phyloP scores from a whole-genome alignment of 495 filamentous ascomycete species.

The Sphaerosporella brunnea region DNA sequence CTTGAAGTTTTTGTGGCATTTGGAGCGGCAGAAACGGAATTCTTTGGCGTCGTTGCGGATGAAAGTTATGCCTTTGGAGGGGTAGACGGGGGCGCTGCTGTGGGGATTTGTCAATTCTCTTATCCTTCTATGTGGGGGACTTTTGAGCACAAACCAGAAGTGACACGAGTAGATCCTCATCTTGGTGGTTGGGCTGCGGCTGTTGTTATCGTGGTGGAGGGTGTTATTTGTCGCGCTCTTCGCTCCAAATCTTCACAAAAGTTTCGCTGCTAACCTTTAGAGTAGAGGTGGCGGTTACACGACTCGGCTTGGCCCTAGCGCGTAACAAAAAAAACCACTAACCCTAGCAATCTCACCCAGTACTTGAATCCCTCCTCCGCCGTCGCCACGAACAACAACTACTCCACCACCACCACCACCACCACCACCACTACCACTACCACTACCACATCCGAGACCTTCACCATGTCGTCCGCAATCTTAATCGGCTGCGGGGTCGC shows the following conservation, averaged over 20 bases:
- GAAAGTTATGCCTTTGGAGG: slow-evolving; percentile 76
- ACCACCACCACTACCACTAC: slow-evolving; percentile 9
- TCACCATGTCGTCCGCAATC: slow-evolving; percentile 54
- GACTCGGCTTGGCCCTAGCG: no score
- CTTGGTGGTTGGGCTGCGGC: not conserved
- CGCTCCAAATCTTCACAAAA: no score
- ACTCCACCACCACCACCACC: not conserved
- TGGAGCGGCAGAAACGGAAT: slow-evolving; percentile 61
- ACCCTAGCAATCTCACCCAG: no score
- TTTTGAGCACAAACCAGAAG: slow-evolving; percentile 17
- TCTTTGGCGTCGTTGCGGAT: slow-evolving; percentile 52
- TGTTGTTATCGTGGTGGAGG: not conserved
- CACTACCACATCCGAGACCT: slow-evolving; percentile 5
- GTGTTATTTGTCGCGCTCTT: no score
- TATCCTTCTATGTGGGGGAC: not conserved
- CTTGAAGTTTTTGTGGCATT: slow-evolving; percentile 97
- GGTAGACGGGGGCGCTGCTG: slow-evolving; percentile 47
- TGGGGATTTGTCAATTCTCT: not conserved
- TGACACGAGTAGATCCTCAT: slow-evolving; percentile 26
- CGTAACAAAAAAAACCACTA: no score
- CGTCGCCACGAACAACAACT: slow-evolving; percentile 3
- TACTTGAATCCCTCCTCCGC: not conserved
- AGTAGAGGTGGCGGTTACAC: no score
- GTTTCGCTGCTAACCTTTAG: no score
- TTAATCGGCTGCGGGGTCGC: slow-evolving; percentile 64